phyloP scores from a whole-genome alignment of 2,329 filamentous ascomycete species.

The Colletotrichum camelliae region DNA sequence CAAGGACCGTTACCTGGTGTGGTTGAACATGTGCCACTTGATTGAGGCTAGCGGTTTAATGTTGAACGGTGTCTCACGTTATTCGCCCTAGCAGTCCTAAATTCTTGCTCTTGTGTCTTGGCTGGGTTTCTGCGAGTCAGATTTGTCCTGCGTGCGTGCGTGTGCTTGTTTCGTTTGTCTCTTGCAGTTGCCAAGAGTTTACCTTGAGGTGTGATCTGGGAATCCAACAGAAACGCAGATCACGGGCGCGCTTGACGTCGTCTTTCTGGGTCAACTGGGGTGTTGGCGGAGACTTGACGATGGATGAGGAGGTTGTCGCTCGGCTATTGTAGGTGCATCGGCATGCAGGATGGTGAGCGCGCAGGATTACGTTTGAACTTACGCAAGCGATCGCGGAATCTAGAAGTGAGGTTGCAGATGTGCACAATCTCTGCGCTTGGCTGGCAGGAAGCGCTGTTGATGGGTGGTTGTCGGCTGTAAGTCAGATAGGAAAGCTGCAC shows the following conservation, averaged over 20 bases:
- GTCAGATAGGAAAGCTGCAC: slow-evolving; percentile 14
- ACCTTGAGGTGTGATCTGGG: background rate
- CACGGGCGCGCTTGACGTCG: slow-evolving; percentile 9
- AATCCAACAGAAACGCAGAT: background rate
- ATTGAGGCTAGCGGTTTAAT: background rate
- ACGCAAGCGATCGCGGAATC: slow-evolving; percentile 18
- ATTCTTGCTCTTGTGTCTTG: slow-evolving; percentile 1
- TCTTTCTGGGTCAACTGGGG: background rate
- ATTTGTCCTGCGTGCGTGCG: background rate
- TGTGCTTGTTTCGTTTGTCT: background rate
- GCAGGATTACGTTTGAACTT: slow-evolving; percentile 13
- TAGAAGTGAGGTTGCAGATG: slow-evolving; percentile 1
- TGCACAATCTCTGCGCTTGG: slow-evolving; percentile 7
- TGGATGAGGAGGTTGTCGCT: background rate
- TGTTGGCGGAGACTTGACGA: background rate
- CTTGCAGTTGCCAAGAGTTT: slow-evolving; percentile 5
- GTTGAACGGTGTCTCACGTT: slow-evolving; percentile 8
- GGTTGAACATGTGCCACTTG: background rate
- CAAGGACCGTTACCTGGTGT: background rate
- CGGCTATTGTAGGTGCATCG: slow-evolving; percentile 15
- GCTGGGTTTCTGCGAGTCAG: slow-evolving; percentile 3
- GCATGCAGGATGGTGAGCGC: background rate
- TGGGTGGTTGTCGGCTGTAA: slow-evolving; percentile 4
- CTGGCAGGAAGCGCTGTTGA: background rate
- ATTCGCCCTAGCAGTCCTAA: background rate